Evolutionary conservation across 306 rosid genomes (phyloP).

Genomic region (Cucumis cinereus): DNA sequence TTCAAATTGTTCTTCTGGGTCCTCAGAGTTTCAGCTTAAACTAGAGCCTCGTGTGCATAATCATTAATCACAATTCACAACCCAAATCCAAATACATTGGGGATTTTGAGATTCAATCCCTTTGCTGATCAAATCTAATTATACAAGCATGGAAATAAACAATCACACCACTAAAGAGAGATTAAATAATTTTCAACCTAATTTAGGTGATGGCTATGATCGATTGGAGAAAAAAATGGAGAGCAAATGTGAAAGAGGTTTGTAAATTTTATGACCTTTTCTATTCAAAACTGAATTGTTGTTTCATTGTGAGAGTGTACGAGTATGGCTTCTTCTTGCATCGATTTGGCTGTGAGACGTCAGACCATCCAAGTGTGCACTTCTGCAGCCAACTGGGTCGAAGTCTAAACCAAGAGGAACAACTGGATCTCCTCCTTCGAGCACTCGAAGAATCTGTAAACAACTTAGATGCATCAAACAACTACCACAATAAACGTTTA

Average conservation of each 20-base stretch:
- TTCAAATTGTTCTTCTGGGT: neutral
- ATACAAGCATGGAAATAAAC: neutral
- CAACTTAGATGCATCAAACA: neutral
- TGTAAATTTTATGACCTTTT: neutral
- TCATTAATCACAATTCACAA: neutral
- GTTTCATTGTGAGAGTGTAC: slow-evolving; percentile 67
- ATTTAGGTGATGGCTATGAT: neutral
- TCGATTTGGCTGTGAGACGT: slow-evolving; percentile 29
- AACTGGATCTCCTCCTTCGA: slow-evolving; percentile 67
- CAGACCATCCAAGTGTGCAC: slow-evolving; percentile 62
- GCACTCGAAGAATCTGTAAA: slow-evolving; percentile 66
- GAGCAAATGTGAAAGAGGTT: neutral
- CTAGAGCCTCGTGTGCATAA: neutral
- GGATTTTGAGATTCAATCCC: neutral
- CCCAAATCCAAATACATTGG: neutral
- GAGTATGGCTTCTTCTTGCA: slow-evolving; percentile 52
- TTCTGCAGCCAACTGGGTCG: slow-evolving; percentile 55
- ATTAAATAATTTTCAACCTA: neutral
- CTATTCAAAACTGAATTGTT: slow-evolving; percentile 12
- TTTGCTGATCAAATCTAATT: neutral
- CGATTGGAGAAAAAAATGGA: neutral
- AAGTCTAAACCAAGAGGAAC: slow-evolving; percentile 51
- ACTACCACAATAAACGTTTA: neutral
- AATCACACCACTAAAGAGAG: neutral
- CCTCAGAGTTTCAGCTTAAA: neutral